A percentile compares a stretch with the other conserved stretches of the same genome.
phyloP scores from a whole-genome alignment of 2,329 filamentous ascomycete genomes.

The Calonectria fujianensis region DNA sequence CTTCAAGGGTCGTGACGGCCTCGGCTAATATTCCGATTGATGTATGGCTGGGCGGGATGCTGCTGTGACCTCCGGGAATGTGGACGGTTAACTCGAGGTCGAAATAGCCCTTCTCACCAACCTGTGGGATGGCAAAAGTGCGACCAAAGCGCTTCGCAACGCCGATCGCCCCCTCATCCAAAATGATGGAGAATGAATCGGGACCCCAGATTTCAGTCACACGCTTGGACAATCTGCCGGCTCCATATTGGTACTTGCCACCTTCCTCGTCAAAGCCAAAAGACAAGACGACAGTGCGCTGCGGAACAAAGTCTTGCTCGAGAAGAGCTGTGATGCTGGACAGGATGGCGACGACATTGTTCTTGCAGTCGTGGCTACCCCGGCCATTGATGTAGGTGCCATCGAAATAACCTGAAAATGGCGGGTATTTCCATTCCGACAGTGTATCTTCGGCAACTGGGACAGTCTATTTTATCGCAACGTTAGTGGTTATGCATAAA shows the following conservation, averaged over 20 bases:
- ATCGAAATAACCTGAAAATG: constrained; percentile 5
- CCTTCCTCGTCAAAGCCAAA: constrained; percentile 18
- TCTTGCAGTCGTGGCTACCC: constrained; percentile 17
- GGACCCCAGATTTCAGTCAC: constrained; percentile 1
- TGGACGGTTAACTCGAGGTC: constrained; percentile 9
- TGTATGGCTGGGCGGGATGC: constrained; percentile 8
- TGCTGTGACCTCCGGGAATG: constrained; percentile 12
- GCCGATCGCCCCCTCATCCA: constrained; percentile 1
- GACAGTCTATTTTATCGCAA: background rate
- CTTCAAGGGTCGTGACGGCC: background rate
- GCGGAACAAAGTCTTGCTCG: constrained; percentile 11
- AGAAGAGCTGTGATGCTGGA: constrained; percentile 11
- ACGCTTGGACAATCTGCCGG: background rate
- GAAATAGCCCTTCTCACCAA: constrained; percentile 6
- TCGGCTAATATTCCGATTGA: constrained; percentile 9
- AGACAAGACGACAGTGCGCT: constrained; percentile 3
- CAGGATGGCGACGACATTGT: constrained; percentile 2
- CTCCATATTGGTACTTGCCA: background rate
- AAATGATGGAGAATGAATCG: constrained; percentile 7
- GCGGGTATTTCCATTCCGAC: constrained; percentile 9
- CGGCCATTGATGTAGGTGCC: constrained; percentile 12
- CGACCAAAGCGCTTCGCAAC: constrained; percentile 15
- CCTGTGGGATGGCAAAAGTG: constrained; percentile 6
- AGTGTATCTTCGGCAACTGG: constrained; percentile 6
- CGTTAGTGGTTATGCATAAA: background rate